Evolutionary conservation across 2,329 filamentous ascomycete species (phyloP).

Genomic region (Alternaria sp.): DNA sequence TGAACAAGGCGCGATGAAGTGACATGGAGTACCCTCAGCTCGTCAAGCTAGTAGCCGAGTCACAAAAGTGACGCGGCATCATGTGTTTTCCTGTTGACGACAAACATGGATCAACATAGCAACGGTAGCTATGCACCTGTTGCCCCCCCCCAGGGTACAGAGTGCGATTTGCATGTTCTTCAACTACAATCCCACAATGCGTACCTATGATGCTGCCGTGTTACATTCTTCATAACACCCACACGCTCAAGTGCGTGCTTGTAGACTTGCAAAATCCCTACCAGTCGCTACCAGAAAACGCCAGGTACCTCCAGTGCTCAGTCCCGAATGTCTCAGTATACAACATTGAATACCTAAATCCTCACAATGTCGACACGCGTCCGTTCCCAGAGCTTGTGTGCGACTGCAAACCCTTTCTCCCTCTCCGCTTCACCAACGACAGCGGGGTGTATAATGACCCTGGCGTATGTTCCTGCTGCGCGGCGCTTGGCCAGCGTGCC

Average conservation of each 20-base stretch:
- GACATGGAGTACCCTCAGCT: not conserved
- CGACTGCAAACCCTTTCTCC: constrained; percentile 63
- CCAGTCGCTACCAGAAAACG: not conserved
- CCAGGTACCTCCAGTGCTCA: not conserved
- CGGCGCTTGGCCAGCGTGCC: constrained; percentile 85
- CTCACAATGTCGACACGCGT: constrained; percentile 86
- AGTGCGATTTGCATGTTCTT: not conserved
- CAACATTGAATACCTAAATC: constrained; percentile 59
- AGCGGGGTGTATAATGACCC: constrained; percentile 76
- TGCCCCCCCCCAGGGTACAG: not conserved
- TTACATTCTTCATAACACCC: not conserved
- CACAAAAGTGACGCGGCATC: constrained; percentile 24
- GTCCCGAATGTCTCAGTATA: not conserved
- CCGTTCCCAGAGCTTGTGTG: constrained; percentile 81
- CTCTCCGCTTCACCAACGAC: constrained; percentile 66
- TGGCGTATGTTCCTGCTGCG: constrained; percentile 84
- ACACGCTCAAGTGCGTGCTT: not conserved
- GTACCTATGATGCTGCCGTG: not conserved
- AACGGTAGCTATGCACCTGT: not conserved
- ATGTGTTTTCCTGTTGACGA: constrained; percentile 6
- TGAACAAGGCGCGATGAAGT: constrained; percentile 6
- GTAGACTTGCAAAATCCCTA: not conserved
- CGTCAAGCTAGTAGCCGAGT: constrained; percentile 7
- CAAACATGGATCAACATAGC: not conserved
- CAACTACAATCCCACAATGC: not conserved